Evolutionary conservation across 2,329 filamentous ascomycete genomes (phyloP).

Genomic region (Botrytis pseudocinerea): DNA sequence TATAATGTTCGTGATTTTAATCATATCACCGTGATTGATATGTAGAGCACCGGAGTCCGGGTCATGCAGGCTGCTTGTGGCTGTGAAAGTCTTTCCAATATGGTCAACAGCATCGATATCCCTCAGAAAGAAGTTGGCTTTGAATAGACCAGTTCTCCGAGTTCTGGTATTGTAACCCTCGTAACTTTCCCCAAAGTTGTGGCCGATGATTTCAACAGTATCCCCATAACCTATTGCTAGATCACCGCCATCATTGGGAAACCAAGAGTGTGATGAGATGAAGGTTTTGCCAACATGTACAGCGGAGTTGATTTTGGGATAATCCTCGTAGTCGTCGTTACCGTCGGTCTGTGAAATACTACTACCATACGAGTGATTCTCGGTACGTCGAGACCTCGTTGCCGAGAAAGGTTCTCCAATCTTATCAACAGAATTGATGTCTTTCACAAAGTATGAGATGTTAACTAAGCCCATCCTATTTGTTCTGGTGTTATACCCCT

Average conservation of each 20-base stretch:
- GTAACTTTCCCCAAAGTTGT: not conserved
- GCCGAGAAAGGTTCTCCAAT: not conserved
- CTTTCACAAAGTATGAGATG: not conserved
- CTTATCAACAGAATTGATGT: not conserved
- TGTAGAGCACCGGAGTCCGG: not conserved
- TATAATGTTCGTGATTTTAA: not conserved
- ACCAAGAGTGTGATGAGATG: not conserved
- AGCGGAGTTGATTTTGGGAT: not conserved
- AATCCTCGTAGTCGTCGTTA: not conserved
- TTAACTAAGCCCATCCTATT: not conserved
- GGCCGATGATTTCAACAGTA: not conserved
- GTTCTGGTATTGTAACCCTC: not conserved
- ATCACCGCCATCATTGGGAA: not conserved
- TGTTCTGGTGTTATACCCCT: not conserved
- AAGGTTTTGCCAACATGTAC: not conserved
- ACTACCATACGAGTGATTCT: not conserved
- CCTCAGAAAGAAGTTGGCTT: not conserved
- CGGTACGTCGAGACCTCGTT: not conserved
- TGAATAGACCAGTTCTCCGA: not conserved
- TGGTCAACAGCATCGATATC: not conserved
- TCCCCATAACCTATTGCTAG: not conserved
- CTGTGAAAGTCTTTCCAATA: not conserved
- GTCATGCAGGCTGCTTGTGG: not conserved
- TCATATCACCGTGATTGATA: not conserved
- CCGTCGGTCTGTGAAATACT: not conserved